A percentile compares a stretch with the other conserved stretches of the same genome.
Conservation (phyloP, 176 grass and related monocot species). For the Sorghum bicolor region Sorghum_bicolor_NCBIv3 NC_012872.2:73688001-73688500, state of each 20-base stretch:
- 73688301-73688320: constrained; percentile 48
- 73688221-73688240: constrained; percentile 49
- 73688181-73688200: constrained; percentile 40
- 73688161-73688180: constrained; percentile 48
- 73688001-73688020: constrained; percentile 46
- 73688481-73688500: constrained; percentile 54
- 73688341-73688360: constrained; percentile 37
- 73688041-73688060: constrained; percentile 44
- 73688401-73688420: constrained; percentile 54
- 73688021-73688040: constrained; percentile 48
- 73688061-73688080: constrained; percentile 63
- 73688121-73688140: constrained; percentile 48
- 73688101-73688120: constrained; percentile 35
- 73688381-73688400: constrained; percentile 50
- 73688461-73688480: constrained; percentile 64
- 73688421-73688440: constrained; percentile 59
- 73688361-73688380: constrained; percentile 43
- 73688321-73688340: constrained; percentile 53
- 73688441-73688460: constrained; percentile 59
- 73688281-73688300: constrained; percentile 55
- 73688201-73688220: constrained; percentile 41
- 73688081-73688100: constrained; percentile 54
- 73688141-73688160: constrained; percentile 37
- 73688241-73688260: constrained; percentile 50
- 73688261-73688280: constrained; percentile 55